Evolutionary conservation across 139 green algal species (phyloP), one percentile per base, ranked within the genome.

Genomic region (Bryopsis sp.): DNA sequence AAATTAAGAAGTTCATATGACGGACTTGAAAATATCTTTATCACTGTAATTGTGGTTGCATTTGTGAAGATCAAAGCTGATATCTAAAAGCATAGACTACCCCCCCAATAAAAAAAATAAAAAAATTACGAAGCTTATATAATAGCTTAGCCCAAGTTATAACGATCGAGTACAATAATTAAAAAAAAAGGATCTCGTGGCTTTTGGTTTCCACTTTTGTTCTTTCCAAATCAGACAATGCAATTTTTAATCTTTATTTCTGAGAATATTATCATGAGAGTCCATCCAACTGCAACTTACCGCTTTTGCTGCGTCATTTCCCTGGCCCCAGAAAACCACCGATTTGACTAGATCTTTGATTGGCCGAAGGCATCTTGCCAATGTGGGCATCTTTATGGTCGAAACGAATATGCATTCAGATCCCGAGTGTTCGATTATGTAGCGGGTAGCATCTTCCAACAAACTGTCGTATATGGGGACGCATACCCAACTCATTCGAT

Each of bases 401-500:
- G 73, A 57, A 29, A 79, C 64, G 47, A 94, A 90, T 1, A 84
- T 73, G 2, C 77, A 64, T 2, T 61, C 73, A 1, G 77, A 58
- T 70, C 89, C 87, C 0, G 64, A 81, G 74, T 96, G 90, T 48
- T 85, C 86, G 2, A 97, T 39, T 66, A 98, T 95, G 78, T 85
- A 98, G 72, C 96, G 84, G 6, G 98, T 77, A 1, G 92, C 89
- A 31, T 86, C 81, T 50, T 94, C 88, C 2, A 91, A 92, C 64
- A 98, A 80, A 8, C 86, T 88, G 74, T 98, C 92, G 66, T 98
- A 98, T 66, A 98, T 74, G 0, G 92, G 92, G 24, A 98, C 88
- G 71, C 91, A 96, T 48, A 85, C 76, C 3, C 86, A 48, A 48
- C 67, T 86, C 72, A 92, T 82, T 26, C 87, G 81, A 82, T 96